phyloP scores from a whole-genome alignment of 2,329 filamentous ascomycete species.

The Claviceps pazoutovae region DNA sequence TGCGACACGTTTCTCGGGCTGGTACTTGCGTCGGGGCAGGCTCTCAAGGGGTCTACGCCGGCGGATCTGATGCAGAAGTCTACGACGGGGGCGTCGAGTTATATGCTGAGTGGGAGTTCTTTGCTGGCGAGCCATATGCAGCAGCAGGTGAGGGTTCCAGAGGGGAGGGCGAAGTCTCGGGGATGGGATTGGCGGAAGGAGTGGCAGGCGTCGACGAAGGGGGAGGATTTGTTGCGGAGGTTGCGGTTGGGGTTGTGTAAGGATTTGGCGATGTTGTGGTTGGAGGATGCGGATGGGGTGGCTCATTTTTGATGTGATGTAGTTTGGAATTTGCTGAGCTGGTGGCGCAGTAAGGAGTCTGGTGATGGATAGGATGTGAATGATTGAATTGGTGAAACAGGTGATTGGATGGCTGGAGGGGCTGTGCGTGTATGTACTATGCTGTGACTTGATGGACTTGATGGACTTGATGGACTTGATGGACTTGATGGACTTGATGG shows the following conservation, averaged over 20 bases:
- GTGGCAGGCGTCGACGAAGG: constrained; percentile 53
- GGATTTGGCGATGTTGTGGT: constrained; percentile 58
- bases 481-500: too few relatives aligned
- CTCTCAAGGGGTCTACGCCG: constrained; percentile 46
- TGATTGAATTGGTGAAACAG: too few relatives aligned
- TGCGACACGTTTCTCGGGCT: constrained; percentile 69
- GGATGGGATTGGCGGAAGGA: constrained; percentile 70
- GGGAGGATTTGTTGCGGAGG: constrained; percentile 56
- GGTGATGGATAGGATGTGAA: neutral
- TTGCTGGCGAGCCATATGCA: constrained; percentile 52
- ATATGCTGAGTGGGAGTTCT: constrained; percentile 60
- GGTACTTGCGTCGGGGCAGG: constrained; percentile 57
- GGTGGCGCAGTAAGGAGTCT: neutral
- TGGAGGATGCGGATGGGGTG: constrained; percentile 48
- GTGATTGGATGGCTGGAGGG: too few relatives aligned
- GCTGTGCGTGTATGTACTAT: too few relatives aligned
- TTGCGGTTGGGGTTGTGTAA: constrained; percentile 60
- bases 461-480: too few relatives aligned
- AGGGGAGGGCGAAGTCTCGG: constrained; percentile 37
- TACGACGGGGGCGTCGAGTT: constrained; percentile 32
- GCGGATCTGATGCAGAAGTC: constrained; percentile 52
- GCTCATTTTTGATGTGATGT: constrained; percentile 21
- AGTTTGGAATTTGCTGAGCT: neutral
- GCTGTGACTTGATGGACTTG: too few relatives aligned
- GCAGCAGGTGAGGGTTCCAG: constrained; percentile 37